Percentiles rank a stretch among this genome's conserved stretches.
Evolutionary conservation across 2,329 filamentous ascomycete species (phyloP).

Genomic region (Rosellinia necatrix): DNA sequence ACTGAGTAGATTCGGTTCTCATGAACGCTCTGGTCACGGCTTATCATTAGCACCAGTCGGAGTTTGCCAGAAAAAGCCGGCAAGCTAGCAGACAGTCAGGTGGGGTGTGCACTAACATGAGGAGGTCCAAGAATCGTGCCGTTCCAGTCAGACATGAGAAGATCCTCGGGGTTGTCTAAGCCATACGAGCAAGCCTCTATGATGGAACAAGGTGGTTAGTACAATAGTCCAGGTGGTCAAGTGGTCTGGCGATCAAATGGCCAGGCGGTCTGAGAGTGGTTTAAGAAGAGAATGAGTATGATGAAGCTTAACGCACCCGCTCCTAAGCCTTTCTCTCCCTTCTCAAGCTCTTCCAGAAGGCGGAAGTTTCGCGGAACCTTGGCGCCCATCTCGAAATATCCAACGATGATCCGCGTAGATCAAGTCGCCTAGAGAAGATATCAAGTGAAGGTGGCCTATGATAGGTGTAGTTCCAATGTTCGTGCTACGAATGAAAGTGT

Average conservation of each 20-base stretch:
- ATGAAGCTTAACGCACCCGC: conserved; percentile 62
- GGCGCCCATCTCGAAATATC: conserved; percentile 46
- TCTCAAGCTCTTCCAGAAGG: conserved; percentile 95
- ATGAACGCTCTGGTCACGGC: conserved; percentile 73
- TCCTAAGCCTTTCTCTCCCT: conserved; percentile 96
- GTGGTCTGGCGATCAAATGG: too few species aligned
- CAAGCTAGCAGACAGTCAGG: not conserved
- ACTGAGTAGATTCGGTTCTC: conserved; percentile 99
- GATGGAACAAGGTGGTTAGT: not conserved
- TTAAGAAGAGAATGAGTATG: not conserved
- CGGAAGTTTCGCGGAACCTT: conserved; percentile 96
- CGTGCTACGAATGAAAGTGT: too few species aligned
- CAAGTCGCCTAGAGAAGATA: too few species aligned
- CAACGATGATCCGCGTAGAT: too few species aligned
- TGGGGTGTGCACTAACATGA: conserved; percentile 67
- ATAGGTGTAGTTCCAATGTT: too few species aligned
- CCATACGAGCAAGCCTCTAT: conserved; percentile 96
- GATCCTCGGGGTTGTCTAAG: conserved; percentile 88
- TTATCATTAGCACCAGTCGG: conserved; percentile 2
- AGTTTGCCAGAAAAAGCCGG: not conserved
- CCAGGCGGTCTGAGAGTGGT: too few species aligned
- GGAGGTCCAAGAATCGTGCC: conserved; percentile 96
- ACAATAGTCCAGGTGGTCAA: too few species aligned
- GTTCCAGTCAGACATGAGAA: conserved; percentile 98
- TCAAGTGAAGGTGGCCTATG: too few species aligned